Evolutionary conservation across 495 filamentous ascomycete species (phyloP).

Genomic region (Xylaria intraflava): DNA sequence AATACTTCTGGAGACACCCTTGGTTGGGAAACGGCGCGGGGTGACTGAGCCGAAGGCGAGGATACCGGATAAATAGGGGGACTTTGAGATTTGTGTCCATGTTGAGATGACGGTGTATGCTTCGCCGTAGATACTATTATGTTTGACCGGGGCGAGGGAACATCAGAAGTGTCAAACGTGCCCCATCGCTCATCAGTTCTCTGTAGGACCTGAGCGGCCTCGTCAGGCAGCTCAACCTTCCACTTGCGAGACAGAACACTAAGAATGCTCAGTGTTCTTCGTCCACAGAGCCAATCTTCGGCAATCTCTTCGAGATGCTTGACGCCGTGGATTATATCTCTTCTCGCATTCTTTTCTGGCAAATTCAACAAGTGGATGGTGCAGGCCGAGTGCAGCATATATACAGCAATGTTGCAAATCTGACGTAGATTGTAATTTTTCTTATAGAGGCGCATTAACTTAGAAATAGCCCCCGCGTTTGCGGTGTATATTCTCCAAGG

Average conservation of each 20-base stretch:
- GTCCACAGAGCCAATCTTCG: constrained; percentile 87
- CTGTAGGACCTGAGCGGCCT: constrained; percentile 66
- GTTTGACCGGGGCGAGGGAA: constrained; percentile 45
- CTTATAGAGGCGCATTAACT: constrained; percentile 87
- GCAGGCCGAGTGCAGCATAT: constrained; percentile 88
- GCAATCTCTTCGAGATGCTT: constrained; percentile 93
- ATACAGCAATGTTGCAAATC: constrained; percentile 92
- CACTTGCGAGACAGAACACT: constrained; percentile 81
- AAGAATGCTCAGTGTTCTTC: constrained; percentile 77
- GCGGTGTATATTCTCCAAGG: constrained; percentile 86
- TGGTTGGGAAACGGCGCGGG: constrained; percentile 13
- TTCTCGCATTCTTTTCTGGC: constrained; percentile 76
- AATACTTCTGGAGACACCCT: constrained; percentile 1
- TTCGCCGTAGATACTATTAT: constrained; percentile 21
- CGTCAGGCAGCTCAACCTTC: constrained; percentile 79
- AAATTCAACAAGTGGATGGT: constrained; percentile 93
- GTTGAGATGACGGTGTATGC: constrained; percentile 6
- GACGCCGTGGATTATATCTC: constrained; percentile 87
- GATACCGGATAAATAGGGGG: not conserved
- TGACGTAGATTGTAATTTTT: constrained; percentile 83
- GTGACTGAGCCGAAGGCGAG: constrained; percentile 18
- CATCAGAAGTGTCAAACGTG: constrained; percentile 48
- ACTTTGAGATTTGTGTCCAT: not conserved
- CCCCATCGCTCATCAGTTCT: constrained; percentile 54
- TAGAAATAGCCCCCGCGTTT: constrained; percentile 81